phyloP scores from a whole-genome alignment of 805 yeast species.

The Cyberlindnera xishuangbannaensis region DNA sequence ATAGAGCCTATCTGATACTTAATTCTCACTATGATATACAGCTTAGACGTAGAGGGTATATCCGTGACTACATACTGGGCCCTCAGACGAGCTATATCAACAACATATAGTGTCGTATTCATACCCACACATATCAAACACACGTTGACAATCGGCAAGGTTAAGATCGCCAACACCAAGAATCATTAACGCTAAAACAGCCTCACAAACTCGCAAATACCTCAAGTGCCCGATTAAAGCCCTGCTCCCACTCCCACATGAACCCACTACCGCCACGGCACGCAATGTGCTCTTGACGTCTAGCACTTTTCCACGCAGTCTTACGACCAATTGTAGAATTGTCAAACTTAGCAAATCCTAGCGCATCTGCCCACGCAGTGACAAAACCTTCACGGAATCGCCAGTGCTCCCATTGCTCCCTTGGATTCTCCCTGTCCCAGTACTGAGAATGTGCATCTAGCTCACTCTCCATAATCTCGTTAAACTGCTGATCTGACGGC shows the following conservation, averaged over 20 bases:
- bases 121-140: too few relatives aligned
- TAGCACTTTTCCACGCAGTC: constrained; percentile 59
- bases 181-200: neutral
- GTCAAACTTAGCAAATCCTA: constrained; percentile 60
- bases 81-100: too few relatives aligned
- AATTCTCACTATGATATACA: too few relatives aligned
- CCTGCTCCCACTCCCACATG: constrained; percentile 90
- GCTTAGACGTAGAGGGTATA: too few relatives aligned
- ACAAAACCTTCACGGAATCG: constrained; percentile 74
- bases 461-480: constrained; percentile 33
- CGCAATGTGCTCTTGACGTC: constrained; percentile 56
- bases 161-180: too few relatives aligned
- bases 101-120: too few relatives aligned
- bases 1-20: too few relatives aligned
- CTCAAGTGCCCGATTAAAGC: constrained; percentile 58
- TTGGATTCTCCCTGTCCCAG: constrained; percentile 58
- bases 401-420: constrained; percentile 71
- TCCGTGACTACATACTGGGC: too few relatives aligned
- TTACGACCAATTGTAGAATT: constrained; percentile 72
- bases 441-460: constrained; percentile 48
- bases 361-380: constrained; percentile 69
- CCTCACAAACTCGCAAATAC: constrained; percentile 2
- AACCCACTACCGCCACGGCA: constrained; percentile 49
- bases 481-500: constrained; percentile 38
- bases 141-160: too few relatives aligned